Percentiles rank a stretch among this genome's conserved stretches.
phyloP scores from a whole-genome alignment of 345 rosid species.

The Acer campestre region DNA sequence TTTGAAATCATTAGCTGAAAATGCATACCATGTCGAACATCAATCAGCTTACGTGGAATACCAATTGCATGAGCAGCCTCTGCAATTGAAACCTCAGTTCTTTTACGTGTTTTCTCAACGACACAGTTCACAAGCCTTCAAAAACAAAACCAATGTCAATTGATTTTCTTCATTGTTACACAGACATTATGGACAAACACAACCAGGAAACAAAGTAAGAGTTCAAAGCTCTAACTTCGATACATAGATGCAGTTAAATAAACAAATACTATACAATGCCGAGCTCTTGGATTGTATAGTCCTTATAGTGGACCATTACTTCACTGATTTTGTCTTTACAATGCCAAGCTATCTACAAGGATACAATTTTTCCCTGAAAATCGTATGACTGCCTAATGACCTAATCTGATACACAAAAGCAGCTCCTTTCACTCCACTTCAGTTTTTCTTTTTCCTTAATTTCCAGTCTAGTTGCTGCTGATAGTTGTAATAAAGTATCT shows the following conservation, averaged over 20 bases:
- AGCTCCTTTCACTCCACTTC: constrained; percentile 2
- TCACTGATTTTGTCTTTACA: neutral
- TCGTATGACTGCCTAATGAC: neutral
- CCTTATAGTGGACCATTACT: neutral
- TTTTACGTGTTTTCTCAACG: constrained; percentile 81
- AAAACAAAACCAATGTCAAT: constrained; percentile 9
- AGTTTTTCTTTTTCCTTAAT: neutral
- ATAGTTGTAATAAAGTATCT: neutral
- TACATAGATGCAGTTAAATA: neutral
- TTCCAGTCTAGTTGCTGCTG: too few species aligned
- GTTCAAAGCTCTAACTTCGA: neutral
- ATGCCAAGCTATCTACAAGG: neutral
- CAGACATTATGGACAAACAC: neutral
- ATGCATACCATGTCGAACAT: constrained; percentile 87
- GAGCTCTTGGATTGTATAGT: neutral
- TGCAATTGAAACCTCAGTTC: constrained; percentile 69
- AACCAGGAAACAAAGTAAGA: neutral
- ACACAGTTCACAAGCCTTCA: constrained; percentile 92
- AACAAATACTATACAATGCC: neutral
- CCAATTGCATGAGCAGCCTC: constrained; percentile 83
- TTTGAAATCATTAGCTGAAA: constrained; percentile 13
- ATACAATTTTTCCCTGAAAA: neutral
- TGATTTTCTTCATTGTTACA: neutral
- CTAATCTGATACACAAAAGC: neutral
- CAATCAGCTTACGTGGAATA: constrained; percentile 83